Percentiles rank a stretch among this genome's conserved stretches.
phyloP scores from a whole-genome alignment of 441 rosid species.

The Arabidopsis hybrid region DNA sequence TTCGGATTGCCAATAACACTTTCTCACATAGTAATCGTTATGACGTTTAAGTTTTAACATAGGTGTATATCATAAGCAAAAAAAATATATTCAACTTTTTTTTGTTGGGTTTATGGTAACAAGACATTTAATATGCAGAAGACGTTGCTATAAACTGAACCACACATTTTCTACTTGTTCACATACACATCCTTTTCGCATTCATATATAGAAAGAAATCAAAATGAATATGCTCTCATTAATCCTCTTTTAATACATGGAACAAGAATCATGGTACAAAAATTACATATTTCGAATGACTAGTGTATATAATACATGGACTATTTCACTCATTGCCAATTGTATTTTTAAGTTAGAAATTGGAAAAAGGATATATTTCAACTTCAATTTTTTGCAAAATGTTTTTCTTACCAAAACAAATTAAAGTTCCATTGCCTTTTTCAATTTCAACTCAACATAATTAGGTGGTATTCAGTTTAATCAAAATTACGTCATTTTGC shows the following conservation, averaged over 20 bases:
- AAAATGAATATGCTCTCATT: conserved; percentile 13
- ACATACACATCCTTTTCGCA: not conserved
- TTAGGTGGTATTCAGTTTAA: too few species aligned
- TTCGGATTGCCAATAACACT: not conserved
- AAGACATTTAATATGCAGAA: conserved; percentile 24
- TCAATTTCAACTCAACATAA: too few species aligned
- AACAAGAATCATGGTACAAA: not conserved
- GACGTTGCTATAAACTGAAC: conserved; percentile 22
- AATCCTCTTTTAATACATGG: not conserved
- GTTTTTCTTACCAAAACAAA: too few species aligned
- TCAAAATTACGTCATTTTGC: too few species aligned
- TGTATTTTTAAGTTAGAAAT: too few species aligned
- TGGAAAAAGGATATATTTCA: too few species aligned
- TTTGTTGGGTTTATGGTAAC: not conserved
- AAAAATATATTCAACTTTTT: not conserved
- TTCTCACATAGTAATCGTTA: not conserved
- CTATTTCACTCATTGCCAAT: too few species aligned
- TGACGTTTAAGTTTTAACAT: not conserved
- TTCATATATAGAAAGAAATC: not conserved
- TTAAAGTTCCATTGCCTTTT: too few species aligned
- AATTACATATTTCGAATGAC: not conserved
- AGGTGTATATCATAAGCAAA: not conserved
- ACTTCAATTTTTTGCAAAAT: too few species aligned
- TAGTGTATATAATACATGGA: too few species aligned
- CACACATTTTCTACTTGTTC: conserved; percentile 36